These are phyloP conservation scores for Pseudomonodictys pantanalensis DNA, from an alignment of 495 filamentous ascomycete species.

Conservation along the genomic window DNA sequence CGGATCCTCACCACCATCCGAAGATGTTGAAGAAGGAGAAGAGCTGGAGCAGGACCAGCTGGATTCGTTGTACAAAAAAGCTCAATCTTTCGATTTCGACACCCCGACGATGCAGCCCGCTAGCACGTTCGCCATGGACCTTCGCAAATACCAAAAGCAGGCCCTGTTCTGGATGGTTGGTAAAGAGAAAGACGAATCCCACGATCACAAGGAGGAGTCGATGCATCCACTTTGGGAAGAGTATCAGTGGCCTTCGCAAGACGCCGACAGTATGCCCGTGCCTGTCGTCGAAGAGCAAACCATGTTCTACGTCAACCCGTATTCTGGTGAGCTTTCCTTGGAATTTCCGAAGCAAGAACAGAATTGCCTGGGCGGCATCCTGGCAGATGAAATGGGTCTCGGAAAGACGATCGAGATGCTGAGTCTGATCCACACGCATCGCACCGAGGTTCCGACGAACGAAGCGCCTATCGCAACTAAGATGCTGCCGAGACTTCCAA, in stretches of 20 bases:
- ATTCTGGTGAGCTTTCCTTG: conserved; percentile 90
- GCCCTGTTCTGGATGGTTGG: conserved; percentile 92
- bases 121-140: conserved; percentile 71
- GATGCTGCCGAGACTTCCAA: conserved; percentile 58
- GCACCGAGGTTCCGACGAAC: conserved; percentile 49
- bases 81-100: conserved; percentile 92
- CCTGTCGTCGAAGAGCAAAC: conserved; percentile 60
- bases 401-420: conserved; percentile 99
- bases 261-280: conserved; percentile 76
- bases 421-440: conserved; percentile 82
- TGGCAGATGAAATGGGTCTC: conserved; percentile 78
- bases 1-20: conserved; percentile 48
- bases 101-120: conserved; percentile 82
- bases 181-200: conserved; percentile 79
- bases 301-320: conserved; percentile 91
- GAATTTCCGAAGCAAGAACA: conserved; percentile 92
- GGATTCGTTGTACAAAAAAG: conserved; percentile 90
- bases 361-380: conserved; percentile 86
- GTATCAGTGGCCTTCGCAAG: conserved; percentile 83
- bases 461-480: conserved; percentile 48
- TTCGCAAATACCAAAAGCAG: conserved; percentile 94
- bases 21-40: conserved; percentile 80
- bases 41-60: conserved; percentile 95
- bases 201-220: conserved; percentile 59
- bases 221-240: conserved; percentile 99